These are phyloP conservation scores for Cyclaneusma minus DNA, from an alignment of 2,329 filamentous ascomycete species.

Conservation along the genomic window DNA sequence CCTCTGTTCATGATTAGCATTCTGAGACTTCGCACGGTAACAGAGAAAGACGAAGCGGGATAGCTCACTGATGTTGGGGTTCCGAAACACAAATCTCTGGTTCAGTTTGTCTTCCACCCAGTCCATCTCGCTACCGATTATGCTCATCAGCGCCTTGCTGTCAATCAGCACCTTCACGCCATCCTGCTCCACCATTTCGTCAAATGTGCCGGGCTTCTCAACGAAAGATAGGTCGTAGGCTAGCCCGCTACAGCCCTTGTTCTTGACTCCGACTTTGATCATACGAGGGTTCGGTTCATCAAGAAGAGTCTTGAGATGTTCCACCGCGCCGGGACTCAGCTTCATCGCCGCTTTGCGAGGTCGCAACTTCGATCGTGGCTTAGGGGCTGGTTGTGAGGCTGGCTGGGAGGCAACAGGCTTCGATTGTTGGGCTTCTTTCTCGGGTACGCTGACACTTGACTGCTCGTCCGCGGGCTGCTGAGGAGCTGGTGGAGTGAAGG, in stretches of 20 bases:
- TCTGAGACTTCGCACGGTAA: background rate
- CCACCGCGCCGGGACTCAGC: constrained; percentile 64
- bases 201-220: constrained; percentile 74
- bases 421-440: constrained; percentile 52
- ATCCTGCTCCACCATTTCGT: constrained; percentile 89
- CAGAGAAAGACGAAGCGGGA: constrained; percentile 1
- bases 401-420: constrained; percentile 28
- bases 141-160: constrained; percentile 93
- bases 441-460: constrained; percentile 32
- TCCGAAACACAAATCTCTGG: constrained; percentile 83
- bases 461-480: constrained; percentile 15
- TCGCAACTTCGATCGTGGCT: constrained; percentile 52
- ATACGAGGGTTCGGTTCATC: constrained; percentile 80
- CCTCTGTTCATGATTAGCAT: constrained; percentile 44
- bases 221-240: constrained; percentile 93
- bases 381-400: constrained; percentile 19
- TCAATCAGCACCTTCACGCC: constrained; percentile 93
- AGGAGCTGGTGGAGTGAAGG: constrained; percentile 4
- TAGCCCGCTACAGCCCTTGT: constrained; percentile 83
- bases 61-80: constrained; percentile 92
- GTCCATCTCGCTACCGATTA: constrained; percentile 98
- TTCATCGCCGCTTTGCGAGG: constrained; percentile 86
- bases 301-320: constrained; percentile 61
- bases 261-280: constrained; percentile 87
- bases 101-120: constrained; percentile 95